Conservation (phyloP, 225 moss, liverwort and hornwort genomes). For the Sphagnum contortum region DNA sequence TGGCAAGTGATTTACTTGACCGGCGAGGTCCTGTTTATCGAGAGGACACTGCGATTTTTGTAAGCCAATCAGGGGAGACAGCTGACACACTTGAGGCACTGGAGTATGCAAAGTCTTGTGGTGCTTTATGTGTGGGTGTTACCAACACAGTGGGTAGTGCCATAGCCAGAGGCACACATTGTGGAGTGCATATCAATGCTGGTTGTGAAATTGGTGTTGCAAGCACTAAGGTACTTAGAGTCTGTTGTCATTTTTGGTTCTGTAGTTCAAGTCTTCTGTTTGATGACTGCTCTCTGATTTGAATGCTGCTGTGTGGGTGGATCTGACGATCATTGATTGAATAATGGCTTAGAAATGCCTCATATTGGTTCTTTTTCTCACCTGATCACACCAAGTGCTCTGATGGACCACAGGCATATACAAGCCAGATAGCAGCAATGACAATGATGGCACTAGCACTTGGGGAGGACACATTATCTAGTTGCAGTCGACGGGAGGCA, state of each 20-base stretch:
- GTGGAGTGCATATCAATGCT: constrained; percentile 96
- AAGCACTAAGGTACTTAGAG: constrained; percentile 72
- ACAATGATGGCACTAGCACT: constrained; percentile 96
- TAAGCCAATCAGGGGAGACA: constrained; percentile 98
- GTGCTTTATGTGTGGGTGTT: constrained; percentile 96
- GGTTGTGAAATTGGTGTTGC: constrained; percentile 99
- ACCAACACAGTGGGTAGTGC: constrained; percentile 99
- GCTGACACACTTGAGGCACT: constrained; percentile 93
- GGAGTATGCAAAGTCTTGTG: constrained; percentile 81
- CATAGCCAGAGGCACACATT: constrained; percentile 91
- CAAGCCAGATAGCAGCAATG: constrained; percentile 99
- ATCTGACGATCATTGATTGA: neutral
- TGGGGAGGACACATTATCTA: constrained; percentile 89
- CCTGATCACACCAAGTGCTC: neutral
- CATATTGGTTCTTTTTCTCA: no score
- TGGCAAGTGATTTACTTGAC: constrained; percentile 94
- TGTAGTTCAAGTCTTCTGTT: no score
- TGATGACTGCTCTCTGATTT: neutral
- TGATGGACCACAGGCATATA: constrained; percentile 66
- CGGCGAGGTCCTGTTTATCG: constrained; percentile 91
- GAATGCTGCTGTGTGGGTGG: neutral
- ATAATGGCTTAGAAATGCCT: no score
- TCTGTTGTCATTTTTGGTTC: no score
- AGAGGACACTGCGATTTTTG: constrained; percentile 96
- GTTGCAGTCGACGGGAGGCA: constrained; percentile 79